Conservation (phyloP, 2,329 filamentous ascomycete species). For the Tricladium varicosporioides region DNA sequence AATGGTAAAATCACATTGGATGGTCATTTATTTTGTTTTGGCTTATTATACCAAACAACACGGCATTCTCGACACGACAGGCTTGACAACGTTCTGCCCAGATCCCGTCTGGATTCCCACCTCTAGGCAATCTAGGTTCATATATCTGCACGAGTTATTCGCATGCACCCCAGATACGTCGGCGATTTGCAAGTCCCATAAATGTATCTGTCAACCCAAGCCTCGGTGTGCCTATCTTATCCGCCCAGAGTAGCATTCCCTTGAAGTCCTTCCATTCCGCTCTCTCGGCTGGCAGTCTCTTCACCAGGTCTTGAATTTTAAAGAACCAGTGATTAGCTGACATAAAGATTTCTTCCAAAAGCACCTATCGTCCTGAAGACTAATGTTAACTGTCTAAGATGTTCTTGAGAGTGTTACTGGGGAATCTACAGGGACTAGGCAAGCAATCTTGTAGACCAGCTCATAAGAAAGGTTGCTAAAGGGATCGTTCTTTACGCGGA, state of each 20-base stretch:
- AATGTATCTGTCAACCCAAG: conserved; percentile 27
- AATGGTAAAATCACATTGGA: too few species aligned
- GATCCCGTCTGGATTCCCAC: too few species aligned
- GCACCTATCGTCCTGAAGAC: background rate
- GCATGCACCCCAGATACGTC: conserved; percentile 31
- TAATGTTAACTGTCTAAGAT: conserved; percentile 1
- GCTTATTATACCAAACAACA: too few species aligned
- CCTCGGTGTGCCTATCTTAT: conserved; percentile 12
- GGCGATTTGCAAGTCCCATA: conserved; percentile 34
- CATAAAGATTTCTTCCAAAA: conserved; percentile 8
- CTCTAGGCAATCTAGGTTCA: background rate
- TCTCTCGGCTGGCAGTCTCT: conserved; percentile 1
- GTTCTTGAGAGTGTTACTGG: conserved; percentile 1
- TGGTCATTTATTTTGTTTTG: too few species aligned
- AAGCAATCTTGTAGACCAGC: conserved; percentile 5
- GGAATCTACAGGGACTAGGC: conserved; percentile 1
- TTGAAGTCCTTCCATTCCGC: too few species aligned
- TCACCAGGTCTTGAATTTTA: conserved; percentile 2
- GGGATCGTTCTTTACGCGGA: conserved; percentile 2
- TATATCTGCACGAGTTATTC: conserved; percentile 6
- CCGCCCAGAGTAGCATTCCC: too few species aligned
- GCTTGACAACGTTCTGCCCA: too few species aligned
- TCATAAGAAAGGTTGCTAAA: conserved; percentile 11
- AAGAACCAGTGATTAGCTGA: conserved; percentile 9
- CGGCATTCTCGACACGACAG: too few species aligned